Evolutionary conservation across 148 eudicot species (phyloP), one percentile per base, ranked within the genome.

Genomic region (Camellia japonica): DNA sequence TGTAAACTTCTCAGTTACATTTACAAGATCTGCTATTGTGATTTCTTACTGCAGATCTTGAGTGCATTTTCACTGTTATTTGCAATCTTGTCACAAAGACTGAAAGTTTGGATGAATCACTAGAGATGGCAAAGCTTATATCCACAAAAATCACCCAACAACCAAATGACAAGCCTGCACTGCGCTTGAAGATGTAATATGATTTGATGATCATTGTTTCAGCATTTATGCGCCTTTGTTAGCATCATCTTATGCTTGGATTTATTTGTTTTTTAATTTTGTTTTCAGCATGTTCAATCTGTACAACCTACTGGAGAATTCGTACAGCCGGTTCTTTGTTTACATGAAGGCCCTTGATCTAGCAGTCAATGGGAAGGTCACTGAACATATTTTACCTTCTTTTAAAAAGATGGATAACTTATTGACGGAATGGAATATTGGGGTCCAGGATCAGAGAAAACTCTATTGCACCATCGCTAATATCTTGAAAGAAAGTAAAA

Each of bases 261-360:
- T 69, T 42, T 61, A 5, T 49, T 47, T 49, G 0, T 49, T 73
- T 30, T 80, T 7, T 44, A 13, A 75, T 7, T 30, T 20, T 73
- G 44, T 46, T 38, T 80, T 58, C 91, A 96, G 99, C 83, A 86
- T 96, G 93, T 91, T 94, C 83, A 96, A 91, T 79, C 90, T 96
- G 64, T 96, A 92, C 82, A 96, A 96, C 82, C 85, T 96, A 60
- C 82, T 96, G 87, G 98, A 94, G 82, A 86, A 86, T 75, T 88
- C 92, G 58, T 89, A 92, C 76, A 79, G 95, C 84, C 91, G 86
- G 64, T 94, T 88, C 87, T 87, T 83, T 84, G 98, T 91, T 66
- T 96, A 92, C 84, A 84, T 96, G 97, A 91, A 91, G 85, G 95
- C 98, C 80, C 97, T 96, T 76, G 86, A 92, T 70, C 80, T 96